Evolutionary conservation across 2,329 filamentous ascomycete genomes (phyloP), one percentile per base, ranked within the genome.

Genomic region (Akanthomyces uredinophilus): DNA sequence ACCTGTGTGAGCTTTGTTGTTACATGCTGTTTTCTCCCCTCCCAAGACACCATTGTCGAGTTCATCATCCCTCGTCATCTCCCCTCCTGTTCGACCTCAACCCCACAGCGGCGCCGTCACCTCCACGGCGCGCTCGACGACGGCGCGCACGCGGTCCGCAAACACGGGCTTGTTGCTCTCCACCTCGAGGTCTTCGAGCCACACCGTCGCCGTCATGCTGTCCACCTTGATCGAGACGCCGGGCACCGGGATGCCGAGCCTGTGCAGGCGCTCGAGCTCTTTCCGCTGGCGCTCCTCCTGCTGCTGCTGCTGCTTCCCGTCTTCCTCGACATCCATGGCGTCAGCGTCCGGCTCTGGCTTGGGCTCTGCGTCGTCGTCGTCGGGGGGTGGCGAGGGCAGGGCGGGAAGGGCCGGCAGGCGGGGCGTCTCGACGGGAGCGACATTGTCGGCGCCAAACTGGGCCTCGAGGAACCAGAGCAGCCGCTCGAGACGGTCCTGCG

Each of bases 391-490:
- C 11, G 68, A 71, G 6, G 60, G 60, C 6, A 57, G 46, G 11
- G 68, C 71, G n/a, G 70, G 66, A 35, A 78, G 68, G 7, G 76
- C 65, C 0, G 80, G 78, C 2, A 86, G 73, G 73, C 87, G 83
- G 64, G 92, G 78, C 70, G 76, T 79, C 44, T 87, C 83, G 66
- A 98, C 90, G 5, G 94, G 92, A 0, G 84, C 81, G 62, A 98
- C 87, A 64, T 91, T 88, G 66, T 95, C 88, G 37, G 86, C 81
- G 65, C 95, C 95, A 71, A 99, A 99, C 74, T 99, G 95, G 3
- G 93, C 91, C 79, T 99, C 95, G 16, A 99, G 87, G 79, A 99
- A 96, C 86, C 96, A 91, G 77, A 96, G 89, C 22, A 99, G 86
- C 39, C 94, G 88, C 65, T 89, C 85, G 46, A 98, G 86, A 46